Conservation (phyloP, 2,329 filamentous ascomycete genomes). For the Dothideomycetidae sp. region DNA sequence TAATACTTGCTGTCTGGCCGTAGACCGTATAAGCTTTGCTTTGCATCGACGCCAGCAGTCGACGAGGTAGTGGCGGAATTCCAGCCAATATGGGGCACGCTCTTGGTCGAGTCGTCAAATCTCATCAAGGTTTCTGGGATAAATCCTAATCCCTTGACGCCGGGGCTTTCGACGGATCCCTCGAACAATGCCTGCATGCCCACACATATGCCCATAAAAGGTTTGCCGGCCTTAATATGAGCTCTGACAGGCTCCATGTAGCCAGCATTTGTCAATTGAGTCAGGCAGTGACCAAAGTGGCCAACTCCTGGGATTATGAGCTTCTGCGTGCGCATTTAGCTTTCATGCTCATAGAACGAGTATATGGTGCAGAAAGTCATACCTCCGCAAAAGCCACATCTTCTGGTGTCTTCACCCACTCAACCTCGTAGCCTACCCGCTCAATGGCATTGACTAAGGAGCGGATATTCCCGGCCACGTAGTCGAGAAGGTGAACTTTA, state of each 20-base stretch:
- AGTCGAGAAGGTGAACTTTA: constrained; percentile 68
- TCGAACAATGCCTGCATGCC: constrained; percentile 83
- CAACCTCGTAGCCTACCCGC: constrained; percentile 80
- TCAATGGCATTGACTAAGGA: constrained; percentile 96
- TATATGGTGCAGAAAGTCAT: constrained; percentile 13
- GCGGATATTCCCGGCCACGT: constrained; percentile 90
- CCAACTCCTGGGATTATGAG: constrained; percentile 93
- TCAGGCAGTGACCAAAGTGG: constrained; percentile 92
- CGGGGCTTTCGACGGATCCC: constrained; percentile 64
- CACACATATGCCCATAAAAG: constrained; percentile 96
- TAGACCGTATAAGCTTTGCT: constrained; percentile 60
- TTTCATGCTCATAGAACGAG: constrained; percentile 16
- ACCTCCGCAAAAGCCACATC: constrained; percentile 80
- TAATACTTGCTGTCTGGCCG: constrained; percentile 84
- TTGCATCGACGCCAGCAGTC: constrained; percentile 24
- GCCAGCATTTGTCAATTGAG: constrained; percentile 65
- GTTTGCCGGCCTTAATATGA: constrained; percentile 82
- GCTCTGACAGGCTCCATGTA: constrained; percentile 70
- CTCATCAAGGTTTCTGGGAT: constrained; percentile 57
- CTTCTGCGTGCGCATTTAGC: constrained; percentile 43
- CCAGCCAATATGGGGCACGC: constrained; percentile 98
- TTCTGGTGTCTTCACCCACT: constrained; percentile 76
- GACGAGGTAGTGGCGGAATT: constrained; percentile 63
- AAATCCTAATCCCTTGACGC: constrained; percentile 58
- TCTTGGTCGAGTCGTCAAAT: constrained; percentile 65